phyloP scores from a whole-genome alignment of 164 flowering plant genomes.

The Vitis cinerea region DNA sequence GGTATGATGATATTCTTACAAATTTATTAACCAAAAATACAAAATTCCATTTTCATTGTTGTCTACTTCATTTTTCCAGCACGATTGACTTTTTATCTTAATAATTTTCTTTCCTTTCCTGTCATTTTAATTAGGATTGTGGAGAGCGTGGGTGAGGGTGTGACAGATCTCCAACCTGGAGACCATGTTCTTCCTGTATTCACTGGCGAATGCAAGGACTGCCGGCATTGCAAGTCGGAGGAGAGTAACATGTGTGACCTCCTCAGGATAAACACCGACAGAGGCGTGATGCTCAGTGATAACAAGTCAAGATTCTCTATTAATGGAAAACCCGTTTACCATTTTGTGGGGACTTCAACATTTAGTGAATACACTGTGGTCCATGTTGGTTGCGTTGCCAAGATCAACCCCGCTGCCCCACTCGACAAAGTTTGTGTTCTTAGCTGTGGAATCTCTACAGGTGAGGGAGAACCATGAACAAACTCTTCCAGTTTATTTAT shows the following conservation, averaged over 20 bases:
- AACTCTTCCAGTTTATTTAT: no score
- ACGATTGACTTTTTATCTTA: neutral
- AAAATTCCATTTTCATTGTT: no score
- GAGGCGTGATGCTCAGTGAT: constrained; percentile 23
- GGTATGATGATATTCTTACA: constrained; percentile 18
- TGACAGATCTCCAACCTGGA: constrained; percentile 14
- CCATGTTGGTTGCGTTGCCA: constrained; percentile 16
- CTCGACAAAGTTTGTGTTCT: constrained; percentile 26
- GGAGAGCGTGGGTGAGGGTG: constrained; percentile 19
- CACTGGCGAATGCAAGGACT: constrained; percentile 26
- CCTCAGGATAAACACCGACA: constrained; percentile 18
- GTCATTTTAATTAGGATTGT: constrained; percentile 11
- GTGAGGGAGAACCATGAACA: neutral
- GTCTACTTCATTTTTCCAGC: neutral
- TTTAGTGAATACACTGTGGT: constrained; percentile 25
- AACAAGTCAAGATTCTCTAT: constrained; percentile 20
- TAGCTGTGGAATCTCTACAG: constrained; percentile 29
- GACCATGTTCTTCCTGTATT: constrained; percentile 25
- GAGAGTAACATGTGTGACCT: constrained; percentile 27
- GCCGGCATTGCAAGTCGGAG: constrained; percentile 20
- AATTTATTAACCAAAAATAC: no score
- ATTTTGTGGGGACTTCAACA: constrained; percentile 25
- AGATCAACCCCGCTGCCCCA: constrained; percentile 21
- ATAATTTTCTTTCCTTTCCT: neutral
- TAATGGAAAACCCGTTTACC: constrained; percentile 20